phyloP scores from a whole-genome alignment of 148 eudicot species.

The Rhododendron williamsianum region DNA sequence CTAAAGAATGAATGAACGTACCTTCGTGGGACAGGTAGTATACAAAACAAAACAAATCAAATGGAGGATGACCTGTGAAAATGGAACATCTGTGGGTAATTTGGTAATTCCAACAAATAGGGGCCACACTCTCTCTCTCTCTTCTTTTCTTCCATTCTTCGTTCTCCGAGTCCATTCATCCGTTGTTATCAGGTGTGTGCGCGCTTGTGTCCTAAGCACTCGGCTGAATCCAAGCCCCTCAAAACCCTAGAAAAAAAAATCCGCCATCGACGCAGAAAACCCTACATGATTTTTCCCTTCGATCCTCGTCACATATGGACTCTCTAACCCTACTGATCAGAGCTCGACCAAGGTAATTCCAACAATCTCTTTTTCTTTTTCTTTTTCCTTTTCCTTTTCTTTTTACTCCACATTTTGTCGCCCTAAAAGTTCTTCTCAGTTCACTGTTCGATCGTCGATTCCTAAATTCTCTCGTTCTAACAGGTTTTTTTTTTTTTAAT shows the following conservation, averaged over 20 bases:
- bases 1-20: neutral
- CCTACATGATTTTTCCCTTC: neutral
- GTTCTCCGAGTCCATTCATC: constrained; percentile 36
- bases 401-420: neutral
- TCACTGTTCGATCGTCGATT: constrained; percentile 9
- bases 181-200: constrained; percentile 18
- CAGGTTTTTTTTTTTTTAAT: neutral
- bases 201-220: constrained; percentile 11
- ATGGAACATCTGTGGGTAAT: neutral
- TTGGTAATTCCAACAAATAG: neutral
- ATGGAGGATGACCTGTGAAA: neutral
- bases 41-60: neutral
- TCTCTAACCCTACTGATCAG: constrained; percentile 21
- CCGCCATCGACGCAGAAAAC: neutral
- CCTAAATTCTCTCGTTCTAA: neutral
- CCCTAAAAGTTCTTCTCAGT: neutral
- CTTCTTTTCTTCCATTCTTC: constrained; percentile 10
- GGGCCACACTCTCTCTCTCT: constrained; percentile 4
- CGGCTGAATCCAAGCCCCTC: neutral
- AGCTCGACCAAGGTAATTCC: constrained; percentile 25
- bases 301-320: constrained; percentile 18
- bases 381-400: neutral
- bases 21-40: neutral
- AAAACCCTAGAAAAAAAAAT: constrained; percentile 13
- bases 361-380: neutral